These are phyloP conservation scores for Trichocladium antarcticum DNA, from an alignment of 495 filamentous ascomycete genomes.

Conservation along the genomic window DNA sequence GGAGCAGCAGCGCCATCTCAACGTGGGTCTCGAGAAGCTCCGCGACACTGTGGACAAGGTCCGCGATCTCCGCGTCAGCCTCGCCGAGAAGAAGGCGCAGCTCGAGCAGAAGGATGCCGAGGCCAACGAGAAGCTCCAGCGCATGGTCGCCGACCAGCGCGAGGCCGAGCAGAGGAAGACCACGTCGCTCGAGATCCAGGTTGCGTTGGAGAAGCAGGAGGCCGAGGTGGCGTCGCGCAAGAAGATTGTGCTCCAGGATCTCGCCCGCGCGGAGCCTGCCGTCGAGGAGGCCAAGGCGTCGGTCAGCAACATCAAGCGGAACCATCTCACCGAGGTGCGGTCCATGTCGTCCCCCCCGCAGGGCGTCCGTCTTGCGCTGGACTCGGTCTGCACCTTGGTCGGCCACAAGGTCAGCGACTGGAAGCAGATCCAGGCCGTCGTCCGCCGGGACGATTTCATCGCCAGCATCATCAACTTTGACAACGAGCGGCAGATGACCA, in stretches of 20 bases:
- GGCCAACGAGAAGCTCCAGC: conserved; percentile 91
- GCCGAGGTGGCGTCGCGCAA: conserved; percentile 71
- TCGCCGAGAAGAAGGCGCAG: conserved; percentile 87
- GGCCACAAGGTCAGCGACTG: conserved; percentile 84
- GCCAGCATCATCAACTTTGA: conserved; percentile 95
- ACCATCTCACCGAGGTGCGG: conserved; percentile 93
- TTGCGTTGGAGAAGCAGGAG: conserved; percentile 78
- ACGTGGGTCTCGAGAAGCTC: conserved; percentile 96
- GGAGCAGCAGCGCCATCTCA: conserved; percentile 95
- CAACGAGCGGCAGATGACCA: conserved; percentile 92
- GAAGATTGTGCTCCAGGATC: conserved; percentile 75
- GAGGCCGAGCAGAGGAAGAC: conserved; percentile 88
- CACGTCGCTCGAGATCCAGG: conserved; percentile 78
- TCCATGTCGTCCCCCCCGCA: conserved; percentile 88
- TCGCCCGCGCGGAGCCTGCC: conserved; percentile 86
- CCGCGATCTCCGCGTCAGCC: conserved; percentile 72
- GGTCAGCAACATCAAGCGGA: conserved; percentile 93
- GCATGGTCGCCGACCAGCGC: conserved; percentile 92
- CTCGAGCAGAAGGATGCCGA: conserved; percentile 88
- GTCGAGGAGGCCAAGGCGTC: conserved; percentile 87
- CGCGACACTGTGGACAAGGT: conserved; percentile 97
- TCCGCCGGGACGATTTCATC: conserved; percentile 92
- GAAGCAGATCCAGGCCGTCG: conserved; percentile 78
- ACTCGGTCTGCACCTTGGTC: conserved; percentile 87
- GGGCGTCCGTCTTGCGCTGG: conserved; percentile 82